Evolutionary conservation across 306 rosid genomes (phyloP).

Genomic region (Vicia faba): DNA sequence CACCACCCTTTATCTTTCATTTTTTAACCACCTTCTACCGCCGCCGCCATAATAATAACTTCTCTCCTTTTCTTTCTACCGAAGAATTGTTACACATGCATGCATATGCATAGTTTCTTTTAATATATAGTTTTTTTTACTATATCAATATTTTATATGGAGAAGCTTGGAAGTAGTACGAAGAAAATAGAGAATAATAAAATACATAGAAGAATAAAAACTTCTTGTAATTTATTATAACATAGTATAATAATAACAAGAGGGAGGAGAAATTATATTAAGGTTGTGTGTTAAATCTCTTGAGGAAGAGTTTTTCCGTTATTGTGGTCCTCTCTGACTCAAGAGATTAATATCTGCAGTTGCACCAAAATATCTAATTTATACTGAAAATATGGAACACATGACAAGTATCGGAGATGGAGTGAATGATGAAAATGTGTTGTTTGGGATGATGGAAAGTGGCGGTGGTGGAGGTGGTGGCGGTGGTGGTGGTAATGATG

Average conservation of each 20-base stretch:
- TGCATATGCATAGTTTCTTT: too few relatives aligned
- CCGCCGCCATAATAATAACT: neutral
- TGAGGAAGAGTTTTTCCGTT: too few relatives aligned
- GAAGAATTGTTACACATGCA: too few relatives aligned
- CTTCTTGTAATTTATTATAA: neutral
- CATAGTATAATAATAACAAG: too few relatives aligned
- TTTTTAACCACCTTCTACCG: slow-evolving; percentile 22
- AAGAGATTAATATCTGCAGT: too few relatives aligned
- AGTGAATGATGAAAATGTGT: slow-evolving; percentile 36
- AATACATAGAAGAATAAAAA: neutral
- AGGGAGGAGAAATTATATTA: too few relatives aligned
- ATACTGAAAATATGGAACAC: slow-evolving; percentile 15
- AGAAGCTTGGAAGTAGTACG: neutral
- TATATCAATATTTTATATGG: neutral
- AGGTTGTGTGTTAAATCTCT: too few relatives aligned
- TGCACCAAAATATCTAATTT: too few relatives aligned
- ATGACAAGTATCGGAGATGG: slow-evolving; percentile 27
- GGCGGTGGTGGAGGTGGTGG: neutral
- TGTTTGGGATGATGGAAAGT: slow-evolving; percentile 6
- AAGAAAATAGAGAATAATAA: neutral
- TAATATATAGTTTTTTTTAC: neutral
- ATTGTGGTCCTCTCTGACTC: too few relatives aligned
- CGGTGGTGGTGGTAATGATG: slow-evolving; percentile 19
- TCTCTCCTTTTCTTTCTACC: neutral
- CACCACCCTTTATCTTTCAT: slow-evolving; percentile 12